These are phyloP conservation scores for Mimosa pudica DNA, from an alignment of 306 rosid species.

Conservation along the genomic window DNA sequence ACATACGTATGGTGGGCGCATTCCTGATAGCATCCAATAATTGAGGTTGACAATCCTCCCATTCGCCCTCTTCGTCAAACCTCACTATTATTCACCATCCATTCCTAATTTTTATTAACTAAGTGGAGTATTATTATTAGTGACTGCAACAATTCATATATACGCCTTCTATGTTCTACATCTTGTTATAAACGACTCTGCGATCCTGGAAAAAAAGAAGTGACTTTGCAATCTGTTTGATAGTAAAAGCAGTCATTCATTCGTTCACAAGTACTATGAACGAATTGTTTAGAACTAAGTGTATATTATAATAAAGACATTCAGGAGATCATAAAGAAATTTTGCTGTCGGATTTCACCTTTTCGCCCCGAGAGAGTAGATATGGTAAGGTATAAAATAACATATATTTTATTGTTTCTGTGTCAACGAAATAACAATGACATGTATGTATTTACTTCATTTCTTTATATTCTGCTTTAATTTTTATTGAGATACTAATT, in stretches of 20 bases:
- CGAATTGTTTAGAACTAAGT: too few species aligned
- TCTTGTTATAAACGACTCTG: too few species aligned
- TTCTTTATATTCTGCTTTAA: neutral
- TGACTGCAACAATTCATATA: too few species aligned
- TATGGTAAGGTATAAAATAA: neutral
- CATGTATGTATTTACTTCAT: neutral
- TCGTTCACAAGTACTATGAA: neutral
- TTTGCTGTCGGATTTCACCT: neutral
- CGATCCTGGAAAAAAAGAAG: too few species aligned
- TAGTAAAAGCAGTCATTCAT: neutral
- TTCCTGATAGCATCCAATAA: neutral
- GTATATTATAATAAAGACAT: neutral
- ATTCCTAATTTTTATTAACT: too few species aligned
- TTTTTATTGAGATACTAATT: neutral
- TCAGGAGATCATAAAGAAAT: neutral
- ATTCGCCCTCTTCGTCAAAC: neutral
- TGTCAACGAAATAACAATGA: neutral
- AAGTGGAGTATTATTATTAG: too few species aligned
- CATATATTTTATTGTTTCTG: neutral
- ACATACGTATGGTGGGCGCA: neutral
- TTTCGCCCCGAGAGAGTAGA: neutral
- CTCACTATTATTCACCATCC: neutral
- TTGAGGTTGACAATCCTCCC: constrained; percentile 7
- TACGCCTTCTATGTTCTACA: too few species aligned
- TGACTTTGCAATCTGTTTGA: neutral